Percentiles rank a stretch among this genome's conserved stretches.
Evolutionary conservation across 2,329 filamentous ascomycete species (phyloP).

Genomic region (Delphinella strobiligena): DNA sequence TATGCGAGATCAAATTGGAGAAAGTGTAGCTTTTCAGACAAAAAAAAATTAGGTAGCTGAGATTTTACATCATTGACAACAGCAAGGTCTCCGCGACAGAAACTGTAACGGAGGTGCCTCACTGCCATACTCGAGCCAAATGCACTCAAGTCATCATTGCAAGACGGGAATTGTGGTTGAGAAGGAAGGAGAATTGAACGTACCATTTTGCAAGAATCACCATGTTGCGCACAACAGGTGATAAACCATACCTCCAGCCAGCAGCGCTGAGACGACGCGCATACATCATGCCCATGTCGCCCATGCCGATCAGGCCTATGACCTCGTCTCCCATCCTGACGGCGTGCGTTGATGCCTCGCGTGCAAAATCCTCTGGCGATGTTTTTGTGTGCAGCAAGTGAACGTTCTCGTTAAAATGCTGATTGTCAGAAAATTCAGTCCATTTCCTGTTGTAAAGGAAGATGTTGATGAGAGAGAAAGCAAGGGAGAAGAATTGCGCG

Average conservation of each 20-base stretch:
- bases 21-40: constrained; percentile 56
- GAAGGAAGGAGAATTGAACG: constrained; percentile 15
- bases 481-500: too few relatives aligned
- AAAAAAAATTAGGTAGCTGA: constrained; percentile 91
- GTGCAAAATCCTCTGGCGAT: not conserved
- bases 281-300: constrained; percentile 99
- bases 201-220: constrained; percentile 23
- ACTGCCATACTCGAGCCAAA: constrained; percentile 98
- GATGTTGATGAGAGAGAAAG: not conserved
- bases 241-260: constrained; percentile 76
- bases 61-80: constrained; percentile 96
- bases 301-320: constrained; percentile 95
- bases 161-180: constrained; percentile 13
- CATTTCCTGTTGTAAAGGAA: not conserved
- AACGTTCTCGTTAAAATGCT: too few relatives aligned
- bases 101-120: constrained; percentile 56
- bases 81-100: constrained; percentile 45
- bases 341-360: not conserved
- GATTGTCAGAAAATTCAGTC: too few relatives aligned
- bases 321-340: constrained; percentile 54
- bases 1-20: constrained; percentile 5
- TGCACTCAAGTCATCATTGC: constrained; percentile 99
- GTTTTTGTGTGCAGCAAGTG: too few relatives aligned
- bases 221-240: constrained; percentile 7
- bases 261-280: constrained; percentile 75